Conservation (phyloP, 352 stramenopile species). For the Discostella stelligera region DNA sequence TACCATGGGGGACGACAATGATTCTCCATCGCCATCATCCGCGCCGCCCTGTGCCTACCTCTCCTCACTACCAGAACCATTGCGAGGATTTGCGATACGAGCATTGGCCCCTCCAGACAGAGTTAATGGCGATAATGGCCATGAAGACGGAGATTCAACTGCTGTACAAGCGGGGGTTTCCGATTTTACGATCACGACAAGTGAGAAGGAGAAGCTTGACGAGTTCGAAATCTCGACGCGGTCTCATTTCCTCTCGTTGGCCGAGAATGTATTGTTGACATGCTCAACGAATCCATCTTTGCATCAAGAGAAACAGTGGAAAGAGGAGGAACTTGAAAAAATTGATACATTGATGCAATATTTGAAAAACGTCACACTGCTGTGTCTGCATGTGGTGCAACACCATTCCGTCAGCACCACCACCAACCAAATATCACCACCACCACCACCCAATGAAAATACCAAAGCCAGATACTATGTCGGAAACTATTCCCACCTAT, state of each 20-base stretch:
- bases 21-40: background rate
- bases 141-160: background rate
- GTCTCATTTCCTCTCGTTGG: constrained; percentile 32
- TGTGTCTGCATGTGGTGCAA: constrained; percentile 20
- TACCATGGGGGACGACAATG: background rate
- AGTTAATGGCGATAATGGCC: background rate
- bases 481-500: background rate
- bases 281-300: background rate
- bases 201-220: constrained; percentile 9
- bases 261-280: constrained; percentile 24
- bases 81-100: constrained; percentile 13
- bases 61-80: constrained; percentile 25
- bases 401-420: background rate
- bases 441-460: background rate
- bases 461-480: background rate
- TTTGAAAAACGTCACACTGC: constrained; percentile 36
- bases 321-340: background rate
- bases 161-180: background rate
- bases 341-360: constrained; percentile 17
- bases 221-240: constrained; percentile 45
- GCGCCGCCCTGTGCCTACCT: constrained; percentile 4
- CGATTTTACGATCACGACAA: background rate
- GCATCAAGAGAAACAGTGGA: background rate
- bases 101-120: constrained; percentile 14
- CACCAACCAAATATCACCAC: background rate